Percentiles rank a stretch among this genome's conserved stretches.
Evolutionary conservation across 805 yeast genomes (phyloP).

Genomic region (Yarrowia divulgata): DNA sequence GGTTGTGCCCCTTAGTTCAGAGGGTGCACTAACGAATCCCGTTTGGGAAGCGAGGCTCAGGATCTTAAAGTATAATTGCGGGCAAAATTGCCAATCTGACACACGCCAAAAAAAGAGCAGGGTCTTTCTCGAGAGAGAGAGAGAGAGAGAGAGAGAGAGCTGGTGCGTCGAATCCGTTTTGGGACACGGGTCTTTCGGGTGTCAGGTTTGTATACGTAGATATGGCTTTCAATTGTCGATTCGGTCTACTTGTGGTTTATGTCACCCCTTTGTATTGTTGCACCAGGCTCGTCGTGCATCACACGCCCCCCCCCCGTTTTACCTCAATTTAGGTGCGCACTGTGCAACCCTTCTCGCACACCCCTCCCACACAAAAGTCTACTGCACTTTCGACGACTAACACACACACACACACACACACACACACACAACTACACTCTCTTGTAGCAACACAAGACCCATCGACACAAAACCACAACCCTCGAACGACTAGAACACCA

Average conservation of each 20-base stretch:
- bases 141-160: not conserved
- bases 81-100: conserved; percentile 31
- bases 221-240: too few relatives aligned
- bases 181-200: not conserved
- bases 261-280: not conserved
- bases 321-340: conserved; percentile 37
- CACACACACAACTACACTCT: not conserved
- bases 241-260: not conserved
- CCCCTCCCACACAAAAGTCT: conserved; percentile 36
- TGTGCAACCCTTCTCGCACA: conserved; percentile 35
- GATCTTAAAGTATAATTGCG: conserved; percentile 14
- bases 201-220: not conserved
- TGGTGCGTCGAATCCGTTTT: not conserved
- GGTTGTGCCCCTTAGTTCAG: conserved; percentile 9
- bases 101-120: conserved; percentile 4
- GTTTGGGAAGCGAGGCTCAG: conserved; percentile 33
- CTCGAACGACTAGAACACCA: not conserved
- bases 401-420: conserved; percentile 17
- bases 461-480: not conserved
- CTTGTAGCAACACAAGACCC: conserved; percentile 17
- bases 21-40: conserved; percentile 25
- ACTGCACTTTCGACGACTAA: conserved; percentile 16
- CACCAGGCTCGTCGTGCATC: conserved; percentile 17
- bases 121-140: not conserved
- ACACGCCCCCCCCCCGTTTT: conserved; percentile 27